Percentiles rank a stretch among this genome's conserved stretches.
phyloP scores from a whole-genome alignment of 129 eudicot species.

The Erigeron canadensis region DNA sequence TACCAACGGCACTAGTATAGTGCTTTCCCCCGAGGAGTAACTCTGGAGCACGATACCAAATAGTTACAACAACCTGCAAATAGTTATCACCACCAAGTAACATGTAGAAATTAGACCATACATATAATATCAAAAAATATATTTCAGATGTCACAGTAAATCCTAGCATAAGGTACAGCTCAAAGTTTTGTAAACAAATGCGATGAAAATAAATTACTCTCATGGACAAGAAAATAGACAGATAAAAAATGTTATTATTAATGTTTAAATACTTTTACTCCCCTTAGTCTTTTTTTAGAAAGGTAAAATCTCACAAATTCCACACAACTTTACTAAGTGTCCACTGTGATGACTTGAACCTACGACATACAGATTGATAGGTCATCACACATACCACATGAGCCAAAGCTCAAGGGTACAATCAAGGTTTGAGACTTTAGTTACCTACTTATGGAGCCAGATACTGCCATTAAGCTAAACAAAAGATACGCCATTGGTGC shows the following conservation, averaged over 20 bases:
- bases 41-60: constrained; percentile 99
- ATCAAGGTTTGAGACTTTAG: background rate
- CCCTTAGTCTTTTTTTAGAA: background rate
- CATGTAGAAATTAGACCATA: constrained; percentile 12
- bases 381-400: too few species aligned
- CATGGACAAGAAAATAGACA: background rate
- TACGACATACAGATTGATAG: too few species aligned
- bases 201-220: background rate
- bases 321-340: too few species aligned
- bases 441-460: constrained; percentile 7
- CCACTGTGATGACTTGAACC: too few species aligned
- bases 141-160: constrained; percentile 1
- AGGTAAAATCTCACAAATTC: too few species aligned
- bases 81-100: constrained; percentile 12
- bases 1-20: constrained; percentile 99
- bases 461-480: background rate
- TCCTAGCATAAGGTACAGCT: background rate
- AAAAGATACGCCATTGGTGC: background rate
- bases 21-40: constrained; percentile 96
- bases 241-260: background rate
- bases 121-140: background rate
- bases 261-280: background rate
- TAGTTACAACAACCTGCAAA: constrained; percentile 89
- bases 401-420: constrained; percentile 6
- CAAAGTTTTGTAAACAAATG: background rate